A percentile compares a stretch with the other conserved stretches of the same genome.
Evolutionary conservation across 1,284 basidiomycete genomes (phyloP).

Genomic region (Pyrrhoderma noxium): DNA sequence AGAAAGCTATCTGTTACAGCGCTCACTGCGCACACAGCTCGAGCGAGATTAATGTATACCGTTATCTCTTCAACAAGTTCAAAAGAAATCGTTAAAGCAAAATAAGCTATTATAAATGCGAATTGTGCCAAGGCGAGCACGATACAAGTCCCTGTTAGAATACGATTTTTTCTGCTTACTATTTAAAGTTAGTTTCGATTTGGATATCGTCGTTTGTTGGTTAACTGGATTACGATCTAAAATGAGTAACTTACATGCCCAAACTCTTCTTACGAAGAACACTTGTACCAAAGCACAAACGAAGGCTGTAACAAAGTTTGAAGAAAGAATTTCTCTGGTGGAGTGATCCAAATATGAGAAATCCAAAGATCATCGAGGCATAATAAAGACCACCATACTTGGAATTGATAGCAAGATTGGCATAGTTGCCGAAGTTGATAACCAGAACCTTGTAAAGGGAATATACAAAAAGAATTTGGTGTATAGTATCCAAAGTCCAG

Average conservation of each 20-base stretch:
- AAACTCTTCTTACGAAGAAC: conserved; percentile 1
- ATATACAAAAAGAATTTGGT: conserved; percentile 6
- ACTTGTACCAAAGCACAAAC: neutral
- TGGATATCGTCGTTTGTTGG: too few relatives aligned
- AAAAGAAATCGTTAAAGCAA: neutral
- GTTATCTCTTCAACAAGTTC: neutral
- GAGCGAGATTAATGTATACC: neutral
- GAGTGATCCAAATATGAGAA: too few relatives aligned
- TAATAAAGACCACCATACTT: neutral
- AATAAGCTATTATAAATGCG: conserved; percentile 1
- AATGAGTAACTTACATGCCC: conserved; percentile 4
- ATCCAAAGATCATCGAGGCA: neutral
- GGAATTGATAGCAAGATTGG: neutral
- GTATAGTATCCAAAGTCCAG: conserved; percentile 12
- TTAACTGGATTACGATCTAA: neutral
- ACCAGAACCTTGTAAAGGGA: conserved; percentile 5
- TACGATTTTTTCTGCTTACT: conserved; percentile 2
- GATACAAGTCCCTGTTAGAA: neutral
- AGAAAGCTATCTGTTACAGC: conserved; percentile 1
- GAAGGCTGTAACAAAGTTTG: conserved; percentile 1
- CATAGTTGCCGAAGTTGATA: neutral
- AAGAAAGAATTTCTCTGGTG: neutral
- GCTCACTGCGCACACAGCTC: neutral
- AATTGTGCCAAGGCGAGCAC: conserved; percentile 3
- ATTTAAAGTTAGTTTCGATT: neutral